phyloP scores from a whole-genome alignment of 257 asterid genomes.

The Przewalskia tangutica region DNA sequence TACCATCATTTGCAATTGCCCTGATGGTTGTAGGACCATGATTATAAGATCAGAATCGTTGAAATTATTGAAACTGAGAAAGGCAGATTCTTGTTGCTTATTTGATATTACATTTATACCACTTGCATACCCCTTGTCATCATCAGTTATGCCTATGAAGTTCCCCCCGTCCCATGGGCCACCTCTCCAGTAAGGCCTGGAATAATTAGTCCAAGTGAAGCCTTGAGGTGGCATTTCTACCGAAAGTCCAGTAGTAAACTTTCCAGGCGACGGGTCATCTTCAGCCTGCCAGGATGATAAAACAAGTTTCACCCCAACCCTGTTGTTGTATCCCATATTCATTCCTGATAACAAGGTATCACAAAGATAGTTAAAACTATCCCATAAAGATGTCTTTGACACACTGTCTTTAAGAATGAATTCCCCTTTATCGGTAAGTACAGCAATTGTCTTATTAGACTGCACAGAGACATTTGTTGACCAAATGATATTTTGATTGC shows the following conservation, averaged over 20 bases:
- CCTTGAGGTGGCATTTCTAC: constrained; percentile 10
- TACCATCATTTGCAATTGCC: neutral
- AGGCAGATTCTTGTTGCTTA: neutral
- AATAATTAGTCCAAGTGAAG: constrained; percentile 6
- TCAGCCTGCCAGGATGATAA: constrained; percentile 8
- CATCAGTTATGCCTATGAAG: constrained; percentile 1
- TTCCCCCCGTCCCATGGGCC: constrained; percentile 17
- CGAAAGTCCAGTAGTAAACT: constrained; percentile 1
- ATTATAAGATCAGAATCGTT: neutral
- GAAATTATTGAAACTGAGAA: neutral
- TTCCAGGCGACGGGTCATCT: constrained; percentile 16
- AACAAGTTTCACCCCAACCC: neutral
- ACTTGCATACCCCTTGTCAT: neutral
- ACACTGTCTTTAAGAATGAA: constrained; percentile 10
- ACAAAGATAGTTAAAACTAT: constrained; percentile 8
- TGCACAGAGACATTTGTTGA: neutral
- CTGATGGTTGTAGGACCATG: neutral
- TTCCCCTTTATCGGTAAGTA: constrained; percentile 9
- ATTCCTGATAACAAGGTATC: constrained; percentile 1
- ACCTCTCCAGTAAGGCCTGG: constrained; percentile 10
- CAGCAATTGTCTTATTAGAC: neutral
- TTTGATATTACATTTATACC: neutral
- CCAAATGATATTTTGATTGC: constrained; percentile 9
- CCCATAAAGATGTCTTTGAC: constrained; percentile 3
- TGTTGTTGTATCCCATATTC: neutral